Base-by-base conservation (phyloP, 805 yeast genomes). In the Candida xyloterini region DNA sequence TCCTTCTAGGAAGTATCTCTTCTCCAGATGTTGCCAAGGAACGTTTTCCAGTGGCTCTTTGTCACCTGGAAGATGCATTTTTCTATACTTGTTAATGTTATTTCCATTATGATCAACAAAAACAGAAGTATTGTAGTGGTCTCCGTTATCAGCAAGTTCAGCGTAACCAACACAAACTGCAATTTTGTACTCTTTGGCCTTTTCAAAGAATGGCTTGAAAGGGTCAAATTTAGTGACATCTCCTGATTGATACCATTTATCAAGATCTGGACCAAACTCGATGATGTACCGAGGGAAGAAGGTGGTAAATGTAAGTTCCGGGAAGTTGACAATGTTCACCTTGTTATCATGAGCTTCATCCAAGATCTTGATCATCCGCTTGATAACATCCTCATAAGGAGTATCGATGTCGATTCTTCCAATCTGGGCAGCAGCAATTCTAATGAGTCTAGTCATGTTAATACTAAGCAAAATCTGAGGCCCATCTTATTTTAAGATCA, bases 101-200 rank as follows among this genome's bases (percentile, higher is more conserved):
- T 48, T 39, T 6, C 66, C 70, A 14, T 46, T 48, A 35, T 60
- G 57, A 39, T 59, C 66, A 27, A 63, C 60, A 25, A 61, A 46
- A 4, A 62, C 50, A 30, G 57, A 59, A 4, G 65, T 60, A 48
- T 65, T 65, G 53, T 51, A 65, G 33, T 52, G 67, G 7, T 63
- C 57, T 5, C 64, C 65, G 22, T 59, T 62, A 10, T 63, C 67
- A 10, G 69, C 62, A 22, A 63, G 43, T 50, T 65, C 70, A 23
- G 68, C 70, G 34, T 63, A 65, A 0, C 70, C 69, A 14, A 65
- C 51, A 8, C 56, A 55, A 35, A 65, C 60, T 0, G 67, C 68
- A 31, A 60, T 55, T 20, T 46, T 45, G 38, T 44, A 35, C 22
- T 51, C 51, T 35, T 48, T 55, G 15, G 68, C 67, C 13, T 52